Evolutionary conservation across 2,329 filamentous ascomycete species (phyloP).

Genomic region (Lasiodiplodia sp.): DNA sequence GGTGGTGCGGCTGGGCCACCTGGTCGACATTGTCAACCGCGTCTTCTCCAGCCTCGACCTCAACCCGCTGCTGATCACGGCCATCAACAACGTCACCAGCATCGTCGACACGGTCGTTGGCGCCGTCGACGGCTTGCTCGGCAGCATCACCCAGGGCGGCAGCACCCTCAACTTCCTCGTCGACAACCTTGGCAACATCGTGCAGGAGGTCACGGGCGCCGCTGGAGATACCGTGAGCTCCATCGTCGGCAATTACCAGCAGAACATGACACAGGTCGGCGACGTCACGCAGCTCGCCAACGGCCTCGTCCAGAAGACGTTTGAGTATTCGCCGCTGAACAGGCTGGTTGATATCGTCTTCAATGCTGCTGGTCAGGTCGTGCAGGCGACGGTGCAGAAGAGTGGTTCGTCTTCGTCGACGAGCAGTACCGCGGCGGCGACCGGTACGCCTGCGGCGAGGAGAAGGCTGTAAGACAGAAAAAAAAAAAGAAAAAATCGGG

Average conservation of each 20-base stretch:
- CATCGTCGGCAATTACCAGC: conserved; percentile 65
- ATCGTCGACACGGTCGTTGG: conserved; percentile 60
- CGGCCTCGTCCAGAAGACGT: conserved; percentile 59
- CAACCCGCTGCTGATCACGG: conserved; percentile 66
- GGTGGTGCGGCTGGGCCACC: conserved; percentile 65
- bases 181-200: conserved; percentile 69
- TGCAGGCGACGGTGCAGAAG: conserved; percentile 56
- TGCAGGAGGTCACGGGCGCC: conserved; percentile 62
- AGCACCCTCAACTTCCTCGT: conserved; percentile 63
- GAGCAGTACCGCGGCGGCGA: conserved; percentile 32
- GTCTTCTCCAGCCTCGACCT: conserved; percentile 66
- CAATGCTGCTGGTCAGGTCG: conserved; percentile 62
- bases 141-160: conserved; percentile 64
- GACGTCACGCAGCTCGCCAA: conserved; percentile 45
- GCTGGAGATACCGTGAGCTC: conserved; percentile 55
- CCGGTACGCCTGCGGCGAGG: conserved; percentile 40
- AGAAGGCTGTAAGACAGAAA: background rate
- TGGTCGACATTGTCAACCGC: conserved; percentile 68
- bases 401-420: conserved; percentile 36
- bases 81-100: conserved; percentile 62
- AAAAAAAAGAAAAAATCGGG: background rate
- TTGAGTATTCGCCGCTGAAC: conserved; percentile 58
- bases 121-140: conserved; percentile 65
- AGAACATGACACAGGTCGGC: conserved; percentile 65
- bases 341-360: conserved; percentile 64